Conservation (phyloP, 192 early-diverging fungal genomes). For the Backusella luteola region DNA sequence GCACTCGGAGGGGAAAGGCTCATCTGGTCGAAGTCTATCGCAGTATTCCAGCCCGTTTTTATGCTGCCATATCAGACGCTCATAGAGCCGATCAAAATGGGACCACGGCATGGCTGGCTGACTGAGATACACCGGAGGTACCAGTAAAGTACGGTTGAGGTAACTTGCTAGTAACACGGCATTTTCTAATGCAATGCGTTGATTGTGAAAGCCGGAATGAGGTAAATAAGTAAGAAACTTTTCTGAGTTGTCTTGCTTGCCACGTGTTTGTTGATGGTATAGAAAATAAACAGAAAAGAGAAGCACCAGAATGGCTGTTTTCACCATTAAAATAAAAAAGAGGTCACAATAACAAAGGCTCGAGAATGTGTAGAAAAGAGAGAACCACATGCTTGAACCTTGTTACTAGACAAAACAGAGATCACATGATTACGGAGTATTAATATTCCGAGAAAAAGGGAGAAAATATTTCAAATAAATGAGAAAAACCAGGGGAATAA, state of each 20-base stretch:
- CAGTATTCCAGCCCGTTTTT: slow-evolving; percentile 57
- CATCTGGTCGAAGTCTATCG: slow-evolving; percentile 26
- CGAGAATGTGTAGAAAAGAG: not conserved
- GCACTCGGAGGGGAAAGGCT: slow-evolving; percentile 50
- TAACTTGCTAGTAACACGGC: slow-evolving; percentile 54
- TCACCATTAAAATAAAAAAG: not conserved
- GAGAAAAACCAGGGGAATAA: too few species aligned
- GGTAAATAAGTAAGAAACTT: slow-evolving; percentile 39
- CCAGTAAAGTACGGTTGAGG: slow-evolving; percentile 53
- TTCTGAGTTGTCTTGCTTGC: slow-evolving; percentile 11
- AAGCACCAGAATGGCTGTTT: not conserved
- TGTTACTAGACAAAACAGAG: too few species aligned
- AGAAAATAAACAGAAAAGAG: not conserved
- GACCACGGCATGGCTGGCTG: slow-evolving; percentile 52
- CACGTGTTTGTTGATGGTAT: not conserved
- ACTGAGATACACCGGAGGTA: slow-evolving; percentile 51
- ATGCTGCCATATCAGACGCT: slow-evolving; percentile 48
- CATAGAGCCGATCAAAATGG: slow-evolving; percentile 44
- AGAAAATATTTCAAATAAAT: too few species aligned
- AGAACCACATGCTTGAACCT: not conserved
- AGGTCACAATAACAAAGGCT: not conserved
- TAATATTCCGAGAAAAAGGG: too few species aligned
- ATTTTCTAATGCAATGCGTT: slow-evolving; percentile 43
- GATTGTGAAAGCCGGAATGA: slow-evolving; percentile 44
- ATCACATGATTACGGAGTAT: too few species aligned